These are phyloP conservation scores for Aureobasidium sp. DNA, from an alignment of 2,329 filamentous ascomycete species.

Conservation along the genomic window DNA sequence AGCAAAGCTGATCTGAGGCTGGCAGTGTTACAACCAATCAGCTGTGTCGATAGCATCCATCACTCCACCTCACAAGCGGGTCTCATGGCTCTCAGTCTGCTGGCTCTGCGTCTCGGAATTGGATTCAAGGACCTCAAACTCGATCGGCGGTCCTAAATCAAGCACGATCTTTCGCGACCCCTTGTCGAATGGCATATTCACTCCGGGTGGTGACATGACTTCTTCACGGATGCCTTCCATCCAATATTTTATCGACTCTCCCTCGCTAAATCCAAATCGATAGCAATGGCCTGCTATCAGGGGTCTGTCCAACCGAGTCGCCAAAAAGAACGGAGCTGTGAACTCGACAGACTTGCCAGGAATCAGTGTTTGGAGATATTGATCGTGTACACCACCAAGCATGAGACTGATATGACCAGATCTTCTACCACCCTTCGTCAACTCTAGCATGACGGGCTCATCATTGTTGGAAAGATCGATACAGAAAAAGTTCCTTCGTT, in stretches of 20 bases:
- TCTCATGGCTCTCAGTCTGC: too few relatives aligned
- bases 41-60: too few relatives aligned
- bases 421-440: constrained; percentile 2
- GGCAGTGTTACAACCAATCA: too few relatives aligned
- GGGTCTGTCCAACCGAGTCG: background rate
- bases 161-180: background rate
- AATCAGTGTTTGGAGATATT: constrained; percentile 8
- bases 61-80: too few relatives aligned
- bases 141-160: background rate
- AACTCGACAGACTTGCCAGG: constrained; percentile 6
- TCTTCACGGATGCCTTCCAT: constrained; percentile 6
- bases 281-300: constrained; percentile 18
- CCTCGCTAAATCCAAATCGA: constrained; percentile 12
- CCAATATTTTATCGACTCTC: constrained; percentile 6
- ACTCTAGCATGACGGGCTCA: background rate
- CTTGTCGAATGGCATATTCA: background rate
- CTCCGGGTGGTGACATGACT: constrained; percentile 12
- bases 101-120: too few relatives aligned
- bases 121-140: background rate
- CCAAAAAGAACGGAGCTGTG: constrained; percentile 10
- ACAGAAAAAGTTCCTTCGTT: constrained; percentile 23
- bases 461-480: constrained; percentile 16
- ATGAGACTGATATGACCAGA: background rate
- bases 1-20: too few relatives aligned
- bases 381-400: constrained; percentile 14